Evolutionary conservation across 2,329 filamentous ascomycete genomes (phyloP).

Genomic region (Pezicula carpinea): DNA sequence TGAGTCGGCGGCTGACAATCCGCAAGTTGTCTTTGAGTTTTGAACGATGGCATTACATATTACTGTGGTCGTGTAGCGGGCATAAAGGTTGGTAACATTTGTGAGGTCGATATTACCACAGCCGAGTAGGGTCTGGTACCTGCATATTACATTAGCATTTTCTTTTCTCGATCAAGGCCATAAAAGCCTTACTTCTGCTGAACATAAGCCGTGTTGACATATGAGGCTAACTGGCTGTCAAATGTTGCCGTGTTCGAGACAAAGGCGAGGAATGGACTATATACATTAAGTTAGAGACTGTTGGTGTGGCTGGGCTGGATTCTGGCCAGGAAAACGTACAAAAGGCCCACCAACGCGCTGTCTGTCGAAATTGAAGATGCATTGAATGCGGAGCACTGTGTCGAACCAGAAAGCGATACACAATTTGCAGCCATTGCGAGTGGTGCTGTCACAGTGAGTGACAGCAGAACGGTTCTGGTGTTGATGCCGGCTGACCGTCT

Average conservation of each 20-base stretch:
- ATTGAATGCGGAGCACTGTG: constrained; percentile 67
- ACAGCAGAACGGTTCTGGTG: constrained; percentile 21
- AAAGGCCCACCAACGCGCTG: constrained; percentile 51
- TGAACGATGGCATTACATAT: constrained; percentile 94
- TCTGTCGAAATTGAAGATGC: constrained; percentile 67
- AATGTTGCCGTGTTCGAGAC: constrained; percentile 76
- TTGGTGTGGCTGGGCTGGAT: constrained; percentile 9
- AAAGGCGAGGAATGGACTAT: constrained; percentile 77
- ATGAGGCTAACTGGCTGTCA: constrained; percentile 67
- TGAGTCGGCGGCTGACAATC: constrained; percentile 57
- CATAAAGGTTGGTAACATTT: constrained; percentile 79
- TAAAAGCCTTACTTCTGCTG: constrained; percentile 62
- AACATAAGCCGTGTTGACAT: constrained; percentile 71
- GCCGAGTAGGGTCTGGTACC: constrained; percentile 77
- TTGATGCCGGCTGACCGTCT: constrained; percentile 16
- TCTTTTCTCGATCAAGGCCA: constrained; percentile 3
- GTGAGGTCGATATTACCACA: constrained; percentile 73
- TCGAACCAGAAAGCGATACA: constrained; percentile 67
- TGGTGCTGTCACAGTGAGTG: constrained; percentile 24
- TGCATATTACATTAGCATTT: constrained; percentile 38
- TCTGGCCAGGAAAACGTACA: constrained; percentile 46
- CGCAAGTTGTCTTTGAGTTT: constrained; percentile 71
- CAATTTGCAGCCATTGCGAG: constrained; percentile 34
- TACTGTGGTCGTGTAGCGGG: constrained; percentile 86
- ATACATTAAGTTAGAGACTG: constrained; percentile 11